Evolutionary conservation across 306 rosid species (phyloP).

Genomic region (Cucumis hystrix): DNA sequence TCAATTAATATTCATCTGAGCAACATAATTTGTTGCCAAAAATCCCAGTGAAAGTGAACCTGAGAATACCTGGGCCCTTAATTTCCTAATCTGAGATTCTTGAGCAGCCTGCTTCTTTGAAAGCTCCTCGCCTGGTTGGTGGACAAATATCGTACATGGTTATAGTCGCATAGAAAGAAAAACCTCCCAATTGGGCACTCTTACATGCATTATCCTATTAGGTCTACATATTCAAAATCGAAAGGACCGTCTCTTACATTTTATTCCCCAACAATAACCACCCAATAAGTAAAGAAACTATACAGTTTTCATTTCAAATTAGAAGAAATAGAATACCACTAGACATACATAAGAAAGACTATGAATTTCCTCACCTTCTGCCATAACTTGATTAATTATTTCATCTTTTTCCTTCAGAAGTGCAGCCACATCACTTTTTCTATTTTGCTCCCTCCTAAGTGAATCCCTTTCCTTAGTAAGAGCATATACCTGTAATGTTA

Average conservation of each 20-base stretch:
- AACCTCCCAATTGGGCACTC: not conserved
- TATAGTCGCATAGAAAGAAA: not conserved
- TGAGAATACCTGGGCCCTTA: slow-evolving; percentile 75
- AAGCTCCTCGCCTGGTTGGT: slow-evolving; percentile 84
- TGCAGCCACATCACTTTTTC: slow-evolving; percentile 93
- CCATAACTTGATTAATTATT: slow-evolving; percentile 98
- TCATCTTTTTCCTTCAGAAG: slow-evolving; percentile 98
- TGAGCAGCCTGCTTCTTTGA: slow-evolving; percentile 98
- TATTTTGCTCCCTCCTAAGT: slow-evolving; percentile 87
- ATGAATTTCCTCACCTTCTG: slow-evolving; percentile 56
- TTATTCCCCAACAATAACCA: not conserved
- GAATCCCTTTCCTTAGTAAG: slow-evolving; percentile 97
- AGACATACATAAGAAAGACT: not conserved
- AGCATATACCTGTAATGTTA: slow-evolving; percentile 63
- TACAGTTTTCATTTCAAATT: not conserved
- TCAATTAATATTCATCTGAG: not conserved
- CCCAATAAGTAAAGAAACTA: not conserved
- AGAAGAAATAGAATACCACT: not conserved
- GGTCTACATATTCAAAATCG: not conserved
- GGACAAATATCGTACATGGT: slow-evolving; percentile 2
- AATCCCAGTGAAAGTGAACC: slow-evolving; percentile 11
- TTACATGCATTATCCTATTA: not conserved
- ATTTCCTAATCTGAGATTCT: slow-evolving; percentile 78
- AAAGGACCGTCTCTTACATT: not conserved
- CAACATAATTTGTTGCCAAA: slow-evolving; percentile 1